These are phyloP conservation scores for Pyricularia pennisetigena DNA, from an alignment of 2,329 filamentous ascomycete genomes.

Conservation along the genomic window DNA sequence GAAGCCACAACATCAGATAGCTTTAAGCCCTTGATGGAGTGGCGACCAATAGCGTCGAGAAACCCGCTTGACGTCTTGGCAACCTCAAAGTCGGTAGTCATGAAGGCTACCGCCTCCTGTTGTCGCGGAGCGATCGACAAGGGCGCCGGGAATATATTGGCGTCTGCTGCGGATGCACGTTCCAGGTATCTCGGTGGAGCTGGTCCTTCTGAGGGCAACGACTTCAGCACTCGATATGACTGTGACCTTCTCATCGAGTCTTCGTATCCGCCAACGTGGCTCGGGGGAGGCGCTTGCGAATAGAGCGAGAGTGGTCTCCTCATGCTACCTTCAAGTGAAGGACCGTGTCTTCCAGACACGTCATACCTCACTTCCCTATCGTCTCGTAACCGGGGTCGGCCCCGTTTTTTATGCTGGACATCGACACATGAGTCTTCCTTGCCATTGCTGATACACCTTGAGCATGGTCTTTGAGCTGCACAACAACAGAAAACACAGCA, in stretches of 20 bases:
- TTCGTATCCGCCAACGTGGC: conserved; percentile 31
- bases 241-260: conserved; percentile 33
- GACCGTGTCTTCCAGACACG: conserved; percentile 30
- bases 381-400: conserved; percentile 67
- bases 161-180: conserved; percentile 35
- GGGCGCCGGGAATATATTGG: conserved; percentile 36
- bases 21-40: conserved; percentile 34
- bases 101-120: conserved; percentile 45
- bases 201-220: conserved; percentile 28
- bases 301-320: conserved; percentile 44
- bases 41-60: conserved; percentile 41
- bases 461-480: conserved; percentile 65
- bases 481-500: neutral
- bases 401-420: conserved; percentile 79
- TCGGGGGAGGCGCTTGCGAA: conserved; percentile 28
- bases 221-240: conserved; percentile 45
- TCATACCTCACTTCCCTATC: conserved; percentile 54
- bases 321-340: conserved; percentile 31
- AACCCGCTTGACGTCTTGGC: conserved; percentile 47
- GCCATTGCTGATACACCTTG: conserved; percentile 65
- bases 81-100: conserved; percentile 49
- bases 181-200: conserved; percentile 37
- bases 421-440: conserved; percentile 76
- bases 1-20: conserved; percentile 43
- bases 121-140: conserved; percentile 28